Conservation (phyloP, 2,329 filamentous ascomycete species). For the Amphichorda felina region DNA sequence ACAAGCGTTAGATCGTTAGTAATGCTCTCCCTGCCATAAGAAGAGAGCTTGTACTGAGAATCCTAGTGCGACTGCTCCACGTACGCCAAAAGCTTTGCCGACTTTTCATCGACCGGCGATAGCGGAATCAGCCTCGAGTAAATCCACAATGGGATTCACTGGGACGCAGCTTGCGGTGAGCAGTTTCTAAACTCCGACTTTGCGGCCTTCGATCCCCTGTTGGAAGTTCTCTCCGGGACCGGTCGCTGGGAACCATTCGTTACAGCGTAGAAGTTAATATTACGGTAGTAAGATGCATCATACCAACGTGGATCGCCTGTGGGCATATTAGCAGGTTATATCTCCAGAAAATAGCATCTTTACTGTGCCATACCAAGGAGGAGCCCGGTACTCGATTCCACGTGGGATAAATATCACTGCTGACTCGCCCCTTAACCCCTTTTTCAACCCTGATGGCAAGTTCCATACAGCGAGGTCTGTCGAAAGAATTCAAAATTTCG, state of each 20-base stretch:
- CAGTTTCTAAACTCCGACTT: conserved; percentile 27
- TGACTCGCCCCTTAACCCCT: conserved; percentile 36
- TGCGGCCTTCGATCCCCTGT: conserved; percentile 32
- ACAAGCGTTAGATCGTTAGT: conserved; percentile 30
- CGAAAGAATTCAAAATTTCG: conserved; percentile 18
- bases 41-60: conserved; percentile 3
- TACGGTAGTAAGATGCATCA: conserved; percentile 30
- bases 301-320: conserved; percentile 52
- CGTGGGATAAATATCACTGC: conserved; percentile 25
- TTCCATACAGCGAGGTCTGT: conserved; percentile 30
- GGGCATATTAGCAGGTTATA: conserved; percentile 41
- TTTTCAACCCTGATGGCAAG: conserved; percentile 24
- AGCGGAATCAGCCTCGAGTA: conserved; percentile 27
- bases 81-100: conserved; percentile 18
- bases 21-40: not conserved
- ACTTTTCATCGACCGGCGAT: conserved; percentile 20
- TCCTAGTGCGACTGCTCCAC: conserved; percentile 28
- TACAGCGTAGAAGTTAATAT: not conserved
- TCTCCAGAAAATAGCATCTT: conserved; percentile 22
- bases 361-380: conserved; percentile 18
- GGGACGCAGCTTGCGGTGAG: conserved; percentile 24
- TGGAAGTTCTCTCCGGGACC: no score
- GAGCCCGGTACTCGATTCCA: conserved; percentile 26
- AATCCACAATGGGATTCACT: conserved; percentile 30
- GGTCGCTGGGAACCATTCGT: not conserved